Percentiles rank a stretch among this genome's conserved stretches.
Conservation (phyloP, 1,284 basidiomycete genomes). For the Apiotrichum gracile region DNA sequence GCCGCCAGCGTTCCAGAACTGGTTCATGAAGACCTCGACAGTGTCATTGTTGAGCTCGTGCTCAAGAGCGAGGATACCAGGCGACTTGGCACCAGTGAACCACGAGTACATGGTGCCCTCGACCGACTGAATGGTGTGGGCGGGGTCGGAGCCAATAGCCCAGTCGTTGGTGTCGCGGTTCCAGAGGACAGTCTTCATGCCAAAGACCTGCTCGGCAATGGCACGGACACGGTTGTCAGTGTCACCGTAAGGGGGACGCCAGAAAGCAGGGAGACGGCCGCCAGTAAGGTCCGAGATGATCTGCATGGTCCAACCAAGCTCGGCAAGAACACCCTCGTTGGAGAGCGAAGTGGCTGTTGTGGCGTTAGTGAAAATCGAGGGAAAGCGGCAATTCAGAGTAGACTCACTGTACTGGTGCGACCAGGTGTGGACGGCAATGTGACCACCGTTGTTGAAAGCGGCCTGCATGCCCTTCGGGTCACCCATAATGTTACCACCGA, state of each 20-base stretch:
- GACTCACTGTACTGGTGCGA: constrained; percentile 47
- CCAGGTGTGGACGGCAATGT: constrained; percentile 52
- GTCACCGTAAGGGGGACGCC: constrained; percentile 50
- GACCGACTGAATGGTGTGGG: constrained; percentile 27
- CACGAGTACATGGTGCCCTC: constrained; percentile 21
- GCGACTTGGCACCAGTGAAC: constrained; percentile 27
- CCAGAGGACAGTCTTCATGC: constrained; percentile 45
- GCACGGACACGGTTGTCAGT: constrained; percentile 53
- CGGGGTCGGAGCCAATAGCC: constrained; percentile 33
- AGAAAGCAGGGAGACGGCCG: constrained; percentile 43
- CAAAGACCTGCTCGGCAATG: constrained; percentile 49
- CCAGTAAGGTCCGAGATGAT: constrained; percentile 44
- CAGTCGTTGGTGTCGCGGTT: constrained; percentile 46
- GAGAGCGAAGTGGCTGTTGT: constrained; percentile 49
- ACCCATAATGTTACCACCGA: constrained; percentile 8
- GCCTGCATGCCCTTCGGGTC: constrained; percentile 25
- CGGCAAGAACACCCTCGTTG: constrained; percentile 54
- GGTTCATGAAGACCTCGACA: constrained; percentile 33
- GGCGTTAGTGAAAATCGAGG: background rate
- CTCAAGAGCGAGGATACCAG: constrained; percentile 37
- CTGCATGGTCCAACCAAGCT: constrained; percentile 52
- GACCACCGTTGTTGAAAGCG: constrained; percentile 31
- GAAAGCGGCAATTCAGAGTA: background rate
- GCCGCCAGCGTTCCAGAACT: constrained; percentile 26
- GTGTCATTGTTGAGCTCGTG: constrained; percentile 36